Conservation (phyloP, 2,329 filamentous ascomycete species). For the Aspergillus thermomutatus region DNA sequence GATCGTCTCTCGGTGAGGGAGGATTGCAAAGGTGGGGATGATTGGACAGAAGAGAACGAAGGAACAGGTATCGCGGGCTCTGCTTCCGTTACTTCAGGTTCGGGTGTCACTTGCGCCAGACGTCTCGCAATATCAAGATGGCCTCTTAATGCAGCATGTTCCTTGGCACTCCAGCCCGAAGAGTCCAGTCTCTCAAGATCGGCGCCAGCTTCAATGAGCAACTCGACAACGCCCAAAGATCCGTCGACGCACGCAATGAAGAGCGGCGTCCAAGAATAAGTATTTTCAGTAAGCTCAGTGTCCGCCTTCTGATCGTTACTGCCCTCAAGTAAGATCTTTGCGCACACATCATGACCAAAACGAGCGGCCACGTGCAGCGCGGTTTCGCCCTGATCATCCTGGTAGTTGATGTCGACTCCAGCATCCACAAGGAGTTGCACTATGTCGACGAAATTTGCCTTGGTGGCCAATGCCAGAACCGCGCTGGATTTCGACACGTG, state of each 20-base stretch:
- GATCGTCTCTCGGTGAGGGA: constrained; percentile 45
- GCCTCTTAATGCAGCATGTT: constrained; percentile 86
- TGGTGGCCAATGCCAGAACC: constrained; percentile 83
- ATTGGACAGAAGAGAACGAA: constrained; percentile 29
- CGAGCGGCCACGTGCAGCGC: constrained; percentile 88
- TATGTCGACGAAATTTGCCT: constrained; percentile 79
- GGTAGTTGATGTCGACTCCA: constrained; percentile 89
- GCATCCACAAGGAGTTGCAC: constrained; percentile 85
- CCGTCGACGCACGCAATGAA: constrained; percentile 92
- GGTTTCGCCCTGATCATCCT: constrained; percentile 84
- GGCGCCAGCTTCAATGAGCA: constrained; percentile 75
- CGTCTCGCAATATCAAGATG: constrained; percentile 76
- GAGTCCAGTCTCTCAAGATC: constrained; percentile 72
- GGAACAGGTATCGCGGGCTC: constrained; percentile 33
- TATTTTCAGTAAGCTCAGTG: constrained; percentile 73
- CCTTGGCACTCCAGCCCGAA: constrained; percentile 90
- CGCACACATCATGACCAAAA: constrained; percentile 80
- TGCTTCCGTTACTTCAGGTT: constrained; percentile 29
- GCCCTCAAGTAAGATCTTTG: constrained; percentile 69
- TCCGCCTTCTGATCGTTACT: constrained; percentile 68
- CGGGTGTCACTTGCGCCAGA: constrained; percentile 58
- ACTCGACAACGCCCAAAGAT: constrained; percentile 67
- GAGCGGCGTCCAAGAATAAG: constrained; percentile 92
- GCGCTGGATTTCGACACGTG: constrained; percentile 77
- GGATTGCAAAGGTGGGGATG: constrained; percentile 35